Base-by-base conservation (phyloP, 768 basidiomycete genomes). In the Trametopsis cervina region DNA sequence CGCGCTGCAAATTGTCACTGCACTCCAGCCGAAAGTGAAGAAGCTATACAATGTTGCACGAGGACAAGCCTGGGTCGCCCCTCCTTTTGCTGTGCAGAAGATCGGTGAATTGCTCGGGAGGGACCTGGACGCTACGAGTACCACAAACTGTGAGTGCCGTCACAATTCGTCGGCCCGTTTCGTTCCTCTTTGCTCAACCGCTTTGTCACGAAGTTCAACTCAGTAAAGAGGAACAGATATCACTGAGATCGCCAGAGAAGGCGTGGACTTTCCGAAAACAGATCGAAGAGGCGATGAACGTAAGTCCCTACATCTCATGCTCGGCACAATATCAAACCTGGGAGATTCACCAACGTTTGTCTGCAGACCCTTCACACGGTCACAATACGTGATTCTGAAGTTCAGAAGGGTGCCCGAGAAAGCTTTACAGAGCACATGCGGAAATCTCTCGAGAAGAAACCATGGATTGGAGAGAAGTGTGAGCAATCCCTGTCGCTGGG, bases 1-100 rank as follows among this genome's bases (percentile, higher is more conserved):
- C 20, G 79, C 77, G 9, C 70, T 81, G 29, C 80, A 83, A 53
- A 73, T 80, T 4, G 75, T 81, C 0, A 70, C 80, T 0, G 72
- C 77, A 3, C 62, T 81, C 25, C 80, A 81, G 52, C 69, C 76
- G 7, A 69, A 66, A 46, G 77, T 79, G 4, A 63, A 65, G 46
- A 69, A 73, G 51, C 42, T 82, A 38, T 60, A 64, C 29, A 78
- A 79, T 56, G 81, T 73, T 54, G 81, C 78, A 40, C 73, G 79
- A 10, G 75, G 78, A 4, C 72, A 73, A 59, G 78, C 80, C 0
- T 81, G 79, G 80, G 62, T 81, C 20, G 67, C 75, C 4, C 58
- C 69, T 2, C 65, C 69, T 2, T 78, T 78, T 47, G 61, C 69
- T 17, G 59, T 60, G 9, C 68, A 71, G 2, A 62, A 63, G 27